These are phyloP conservation scores for Neocucurbitaria cava DNA, from an alignment of 2,329 filamentous ascomycete genomes.

Conservation along the genomic window DNA sequence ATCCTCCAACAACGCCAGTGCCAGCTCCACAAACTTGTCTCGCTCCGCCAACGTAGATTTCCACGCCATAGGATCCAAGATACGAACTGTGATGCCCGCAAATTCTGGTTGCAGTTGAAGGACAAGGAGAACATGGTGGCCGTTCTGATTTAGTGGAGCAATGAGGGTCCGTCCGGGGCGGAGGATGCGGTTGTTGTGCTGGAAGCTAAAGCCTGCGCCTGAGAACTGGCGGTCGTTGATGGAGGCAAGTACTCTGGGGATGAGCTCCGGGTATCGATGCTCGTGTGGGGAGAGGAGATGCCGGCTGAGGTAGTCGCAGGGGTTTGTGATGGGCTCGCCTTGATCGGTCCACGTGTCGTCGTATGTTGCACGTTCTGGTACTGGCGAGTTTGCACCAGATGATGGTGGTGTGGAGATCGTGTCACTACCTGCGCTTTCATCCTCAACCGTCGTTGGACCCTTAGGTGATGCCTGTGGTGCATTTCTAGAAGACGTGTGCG, in stretches of 20 bases:
- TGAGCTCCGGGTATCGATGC: neutral
- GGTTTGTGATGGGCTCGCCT: neutral
- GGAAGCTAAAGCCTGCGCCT: conserved; percentile 9
- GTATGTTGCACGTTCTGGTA: neutral
- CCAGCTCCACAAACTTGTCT: neutral
- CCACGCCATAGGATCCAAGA: conserved; percentile 16
- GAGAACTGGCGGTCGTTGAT: conserved; percentile 11
- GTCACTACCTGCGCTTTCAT: too few species aligned
- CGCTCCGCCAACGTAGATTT: neutral
- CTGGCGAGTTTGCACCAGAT: neutral
- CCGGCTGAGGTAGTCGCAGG: neutral
- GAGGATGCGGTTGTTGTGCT: neutral
- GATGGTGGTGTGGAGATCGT: neutral
- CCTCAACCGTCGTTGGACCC: too few species aligned
- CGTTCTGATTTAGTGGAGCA: neutral
- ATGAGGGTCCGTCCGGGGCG: conserved; percentile 14
- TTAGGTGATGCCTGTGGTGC: too few species aligned
- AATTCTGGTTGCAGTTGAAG: neutral
- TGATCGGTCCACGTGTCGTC: conserved; percentile 6
- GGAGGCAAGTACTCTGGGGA: conserved; percentile 12
- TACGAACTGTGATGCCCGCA: conserved; percentile 7
- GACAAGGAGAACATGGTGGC: conserved; percentile 4
- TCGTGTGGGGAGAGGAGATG: neutral
- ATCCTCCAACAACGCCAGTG: neutral
- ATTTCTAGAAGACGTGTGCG: too few species aligned